These are phyloP conservation scores for Apiospora marii DNA, from an alignment of 2,329 filamentous ascomycete genomes.

Conservation along the genomic window DNA sequence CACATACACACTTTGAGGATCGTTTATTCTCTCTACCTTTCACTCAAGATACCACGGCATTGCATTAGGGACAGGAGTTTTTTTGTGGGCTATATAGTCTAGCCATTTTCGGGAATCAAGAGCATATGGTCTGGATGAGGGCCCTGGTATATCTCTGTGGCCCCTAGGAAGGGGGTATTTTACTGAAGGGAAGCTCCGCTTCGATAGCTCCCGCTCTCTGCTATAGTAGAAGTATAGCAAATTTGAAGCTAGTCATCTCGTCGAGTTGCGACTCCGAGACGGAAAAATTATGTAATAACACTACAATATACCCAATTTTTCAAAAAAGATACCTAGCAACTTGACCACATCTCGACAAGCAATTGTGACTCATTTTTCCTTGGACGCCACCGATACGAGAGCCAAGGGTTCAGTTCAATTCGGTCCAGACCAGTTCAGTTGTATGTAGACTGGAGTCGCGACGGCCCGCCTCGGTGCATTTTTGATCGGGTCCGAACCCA, in stretches of 20 bases:
- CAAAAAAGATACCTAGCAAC: not conserved
- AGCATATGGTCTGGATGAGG: conserved; percentile 34
- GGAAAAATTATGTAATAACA: conserved; percentile 25
- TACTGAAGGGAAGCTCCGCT: conserved; percentile 28
- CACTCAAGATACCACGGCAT: conserved; percentile 43
- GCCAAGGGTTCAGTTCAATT: not conserved
- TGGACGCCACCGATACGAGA: conserved; percentile 1
- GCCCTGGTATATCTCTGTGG: conserved; percentile 23
- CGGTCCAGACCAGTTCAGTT: not conserved
- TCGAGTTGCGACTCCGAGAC: conserved; percentile 29
- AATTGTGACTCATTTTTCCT: conserved; percentile 22
- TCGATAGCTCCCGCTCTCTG: conserved; percentile 26
- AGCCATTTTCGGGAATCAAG: conserved; percentile 30
- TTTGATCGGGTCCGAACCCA: conserved; percentile 14
- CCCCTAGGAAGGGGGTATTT: not conserved
- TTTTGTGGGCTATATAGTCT: conserved; percentile 29
- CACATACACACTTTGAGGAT: conserved; percentile 29
- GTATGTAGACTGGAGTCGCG: not conserved
- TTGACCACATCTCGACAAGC: not conserved
- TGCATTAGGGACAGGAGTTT: conserved; percentile 36
- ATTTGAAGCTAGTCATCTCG: conserved; percentile 24
- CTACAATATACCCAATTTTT: conserved; percentile 21
- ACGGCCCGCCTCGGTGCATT: conserved; percentile 8
- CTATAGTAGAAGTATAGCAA: conserved; percentile 18
- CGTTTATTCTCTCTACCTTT: conserved; percentile 30